Base-by-base conservation (phyloP, 2,329 filamentous ascomycete species). In the Pseudogymnoascus sp. region DNA sequence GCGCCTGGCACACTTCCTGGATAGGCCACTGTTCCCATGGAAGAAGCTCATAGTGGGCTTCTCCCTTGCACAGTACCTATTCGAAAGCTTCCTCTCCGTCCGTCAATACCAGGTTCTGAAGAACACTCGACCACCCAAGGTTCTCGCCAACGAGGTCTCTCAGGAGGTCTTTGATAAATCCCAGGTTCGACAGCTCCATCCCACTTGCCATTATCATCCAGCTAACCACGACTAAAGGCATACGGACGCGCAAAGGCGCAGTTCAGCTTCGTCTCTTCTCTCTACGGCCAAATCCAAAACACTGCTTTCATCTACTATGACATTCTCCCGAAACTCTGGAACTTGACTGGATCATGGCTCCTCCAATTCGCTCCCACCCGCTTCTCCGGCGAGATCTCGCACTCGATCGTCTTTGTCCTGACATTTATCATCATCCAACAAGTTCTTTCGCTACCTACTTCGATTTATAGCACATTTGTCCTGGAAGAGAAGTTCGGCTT, bases 401-500 rank as follows among this genome's bases (percentile, higher is more conserved):
- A 97, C 73, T 96, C 91, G 29, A 88, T 99, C 69, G 80, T 96
- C 73, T 99, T 97, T 79, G 85, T 97, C 76, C 88, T 97, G 72
- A 81, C 85, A 64, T 96, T 96, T 76, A 88, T 91, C 70, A 76
- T 96, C 71, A 83, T 96, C 71, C 89, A 92, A 70, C 91, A 93
- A 72, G 68, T 90, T 63, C 78, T 96, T 67, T 89, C 87, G 64
- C 79, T 97, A 62, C 95, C 95, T 2, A 84, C 87, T 65, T 89
- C 86, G 63, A 86, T 97, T 76, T 99, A 97, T 81, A 87, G 93
- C 78, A 95, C 91, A 11, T 99, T 99, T 73, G 90, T 97, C 59
- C 81, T 99, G 63, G 95, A 99, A 77, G 93, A 97, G 78, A 90
- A 91, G 74, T 99, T 96, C 71, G 95, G 95, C 60, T 99, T 99